Evolutionary conservation across 2,329 filamentous ascomycete species (phyloP), one percentile per base, ranked within the genome.

Genomic region (Colletotrichum theobromicola): DNA sequence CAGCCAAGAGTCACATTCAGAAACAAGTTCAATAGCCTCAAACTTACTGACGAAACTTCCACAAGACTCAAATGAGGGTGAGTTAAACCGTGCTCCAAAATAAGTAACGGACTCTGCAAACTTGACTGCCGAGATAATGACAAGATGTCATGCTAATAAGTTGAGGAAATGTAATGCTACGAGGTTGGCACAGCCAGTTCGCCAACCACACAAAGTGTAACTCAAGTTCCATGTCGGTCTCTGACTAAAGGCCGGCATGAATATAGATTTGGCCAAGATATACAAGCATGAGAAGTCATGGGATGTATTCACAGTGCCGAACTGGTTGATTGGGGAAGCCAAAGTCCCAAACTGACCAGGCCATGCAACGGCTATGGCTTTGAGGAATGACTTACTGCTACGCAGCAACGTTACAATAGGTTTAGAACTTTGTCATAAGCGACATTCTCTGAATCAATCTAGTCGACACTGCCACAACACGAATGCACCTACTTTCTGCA

Each of bases 201-300:
- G 13, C 12, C 42, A 50, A 50, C 42, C n/a, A 50, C 42, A n/a
- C 21, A 50, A 50, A 50, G 42, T 21, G 42, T 2, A 2, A 50
- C 42, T 50, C 42, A 50, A 13, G n/a, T n/a, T n/a, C 42, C 2
- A 21, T 12, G 0, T 0, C 42, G 2, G 4, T 1, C 10, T 46
- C 42, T 46, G n/a, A 46, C 0, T 1, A 21, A n/a, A 46, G 6
- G 13, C 10, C 13, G 21, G 42, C 42, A 46, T 4, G 13, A 21
- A 13, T 46, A n/a, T 5, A 21, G 5, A n/a, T 9, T 21, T 21
- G 42, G 21, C 21, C 1, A 0, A 13, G 18, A 13, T 1, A n/a
- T 12, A 46, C 42, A 46, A 46, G 42, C 7, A 24, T n/a, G 42
- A 50, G 42, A 50, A 50, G 42, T 50, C 42, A n/a, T 24, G n/a